These are phyloP conservation scores for Coniella lustricola DNA, from an alignment of 2,329 filamentous ascomycete species.

Conservation along the genomic window DNA sequence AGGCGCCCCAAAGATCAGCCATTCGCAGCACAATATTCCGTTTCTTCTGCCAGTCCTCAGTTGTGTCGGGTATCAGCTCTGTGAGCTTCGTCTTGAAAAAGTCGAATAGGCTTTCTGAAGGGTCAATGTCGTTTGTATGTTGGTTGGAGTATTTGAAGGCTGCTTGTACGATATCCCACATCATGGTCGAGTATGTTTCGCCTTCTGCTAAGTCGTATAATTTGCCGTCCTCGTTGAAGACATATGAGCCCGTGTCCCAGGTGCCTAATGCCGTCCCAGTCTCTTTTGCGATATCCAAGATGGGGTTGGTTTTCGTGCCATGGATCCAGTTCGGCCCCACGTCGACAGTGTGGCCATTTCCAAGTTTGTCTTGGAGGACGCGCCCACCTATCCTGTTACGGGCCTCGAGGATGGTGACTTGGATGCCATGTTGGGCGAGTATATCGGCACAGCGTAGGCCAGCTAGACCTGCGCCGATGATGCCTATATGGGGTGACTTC, in stretches of 20 bases:
- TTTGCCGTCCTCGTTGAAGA: constrained; percentile 51
- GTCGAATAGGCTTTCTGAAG: constrained; percentile 42
- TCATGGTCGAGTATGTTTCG: constrained; percentile 40
- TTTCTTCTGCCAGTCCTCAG: constrained; percentile 32
- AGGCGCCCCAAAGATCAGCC: constrained; percentile 63
- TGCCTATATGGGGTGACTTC: constrained; percentile 47
- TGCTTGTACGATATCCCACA: constrained; percentile 63
- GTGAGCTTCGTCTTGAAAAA: constrained; percentile 42
- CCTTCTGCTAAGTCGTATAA: constrained; percentile 40
- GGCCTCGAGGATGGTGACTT: constrained; percentile 64
- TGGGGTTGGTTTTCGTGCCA: constrained; percentile 63
- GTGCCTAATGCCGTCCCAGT: constrained; percentile 45
- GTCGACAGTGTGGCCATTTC: constrained; percentile 45
- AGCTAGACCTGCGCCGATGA: constrained; percentile 65
- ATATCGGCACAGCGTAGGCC: constrained; percentile 66
- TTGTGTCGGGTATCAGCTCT: constrained; percentile 39
- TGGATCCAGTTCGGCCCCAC: constrained; percentile 77
- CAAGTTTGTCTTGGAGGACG: constrained; percentile 44
- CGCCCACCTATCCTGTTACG: constrained; percentile 61
- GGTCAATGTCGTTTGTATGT: constrained; percentile 40
- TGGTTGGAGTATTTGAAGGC: constrained; percentile 62
- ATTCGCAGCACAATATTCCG: constrained; percentile 41
- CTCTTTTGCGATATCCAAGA: constrained; percentile 56
- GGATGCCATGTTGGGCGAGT: constrained; percentile 55
- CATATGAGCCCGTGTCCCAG: constrained; percentile 45